Evolutionary conservation across 345 rosid species (phyloP), one percentile per base, ranked within the genome.

Genomic region (Eucalyptus melliodora): DNA sequence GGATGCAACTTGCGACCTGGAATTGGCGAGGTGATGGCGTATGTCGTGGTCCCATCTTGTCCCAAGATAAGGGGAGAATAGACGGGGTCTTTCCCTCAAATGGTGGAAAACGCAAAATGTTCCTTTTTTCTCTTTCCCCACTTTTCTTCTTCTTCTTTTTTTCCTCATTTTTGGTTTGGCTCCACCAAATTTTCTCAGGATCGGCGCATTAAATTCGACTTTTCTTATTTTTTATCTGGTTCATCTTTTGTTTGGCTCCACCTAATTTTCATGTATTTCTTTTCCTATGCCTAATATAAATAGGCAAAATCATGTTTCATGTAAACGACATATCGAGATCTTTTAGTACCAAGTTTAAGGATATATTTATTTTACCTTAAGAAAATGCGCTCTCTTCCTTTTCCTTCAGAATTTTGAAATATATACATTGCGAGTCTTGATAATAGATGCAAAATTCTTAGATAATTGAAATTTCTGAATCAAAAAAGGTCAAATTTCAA

Each of bases 11-110:
- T 44, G 34, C 45, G 24, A 11, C 47, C 15, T 44, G 26, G 81
- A 19, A 24, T 14, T 42, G 65, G 31, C 15, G 50, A 56, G n/a
- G 85, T 42, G 87, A 55, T 55, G 92, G 87, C 50, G 37, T 50
- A 7, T 45, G 34, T n/a, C 16, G 67, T 2, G 16, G 91, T 14
- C 93, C 93, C 91, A 91, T 89, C 88, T 1, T 86, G 30, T 88
- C 82, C 96, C 95, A 89, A 91, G 89, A 90, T 86, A 82, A 67
- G 89, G 87, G 93, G 91, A 88, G 88, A 37, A 51, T 44, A 62
- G 51, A 53, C 77, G 60, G 44, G 44, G 82, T 23, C 89, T 50
- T 45, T 42, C 65, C 87, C 87, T 24, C 86, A 50, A 10, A 31
- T 40, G 89, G 89, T 34, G 89, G 26, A 72, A 81, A 30, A 62